Conservation (phyloP, 2,329 filamentous ascomycete genomes). For the Beauveria sp. region DNA sequence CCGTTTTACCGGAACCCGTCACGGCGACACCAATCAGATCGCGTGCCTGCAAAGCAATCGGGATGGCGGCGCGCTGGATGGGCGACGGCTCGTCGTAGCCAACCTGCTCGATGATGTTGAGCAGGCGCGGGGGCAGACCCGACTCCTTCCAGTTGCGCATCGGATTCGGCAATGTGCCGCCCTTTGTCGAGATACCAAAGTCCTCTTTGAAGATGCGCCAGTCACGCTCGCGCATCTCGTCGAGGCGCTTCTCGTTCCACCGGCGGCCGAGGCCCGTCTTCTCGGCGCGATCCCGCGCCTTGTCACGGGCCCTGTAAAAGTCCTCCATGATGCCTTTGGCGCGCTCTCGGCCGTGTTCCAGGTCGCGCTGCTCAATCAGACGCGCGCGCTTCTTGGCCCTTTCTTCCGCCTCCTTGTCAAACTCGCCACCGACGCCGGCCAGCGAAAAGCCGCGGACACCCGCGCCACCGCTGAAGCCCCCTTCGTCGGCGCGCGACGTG, state of each 20-base stretch:
- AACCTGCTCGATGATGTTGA: conserved; percentile 75
- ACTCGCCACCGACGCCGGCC: conserved; percentile 42
- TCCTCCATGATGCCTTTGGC: conserved; percentile 79
- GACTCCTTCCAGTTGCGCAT: conserved; percentile 95
- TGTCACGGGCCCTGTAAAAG: conserved; percentile 53
- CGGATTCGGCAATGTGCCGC: conserved; percentile 83
- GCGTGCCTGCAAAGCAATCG: conserved; percentile 83
- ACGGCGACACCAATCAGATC: conserved; percentile 98
- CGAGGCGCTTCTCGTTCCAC: conserved; percentile 88
- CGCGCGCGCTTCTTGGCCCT: conserved; percentile 52
- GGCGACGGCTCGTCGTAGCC: conserved; percentile 89
- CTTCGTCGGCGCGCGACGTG: conserved; percentile 62
- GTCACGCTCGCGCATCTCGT: conserved; percentile 93
- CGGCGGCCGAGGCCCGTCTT: conserved; percentile 79
- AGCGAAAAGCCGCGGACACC: conserved; percentile 29
- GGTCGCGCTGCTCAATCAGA: conserved; percentile 67
- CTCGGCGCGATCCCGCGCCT: conserved; percentile 63
- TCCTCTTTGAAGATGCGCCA: conserved; percentile 99
- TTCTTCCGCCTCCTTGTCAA: conserved; percentile 48
- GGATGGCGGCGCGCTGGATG: conserved; percentile 90
- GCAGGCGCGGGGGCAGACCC: conserved; percentile 63
- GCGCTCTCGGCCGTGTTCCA: conserved; percentile 65
- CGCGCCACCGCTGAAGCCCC: conserved; percentile 51
- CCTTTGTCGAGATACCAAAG: conserved; percentile 93
- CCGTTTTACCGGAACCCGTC: conserved; percentile 97